Conservation (phyloP, 2,329 filamentous ascomycete genomes). For the Diaporthe eres region DNA sequence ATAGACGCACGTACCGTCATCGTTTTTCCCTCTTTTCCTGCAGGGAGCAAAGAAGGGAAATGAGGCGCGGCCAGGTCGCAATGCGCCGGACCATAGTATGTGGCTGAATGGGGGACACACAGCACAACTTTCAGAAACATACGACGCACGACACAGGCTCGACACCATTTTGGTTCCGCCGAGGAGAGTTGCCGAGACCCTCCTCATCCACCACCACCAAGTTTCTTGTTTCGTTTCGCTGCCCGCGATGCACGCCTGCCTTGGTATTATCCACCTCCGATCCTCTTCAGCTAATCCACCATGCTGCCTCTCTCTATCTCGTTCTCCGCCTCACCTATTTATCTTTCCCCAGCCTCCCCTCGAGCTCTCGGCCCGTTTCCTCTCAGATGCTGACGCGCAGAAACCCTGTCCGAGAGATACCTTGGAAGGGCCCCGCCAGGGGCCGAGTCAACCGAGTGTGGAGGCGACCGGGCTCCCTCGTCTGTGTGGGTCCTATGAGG, state of each 20-base stretch:
- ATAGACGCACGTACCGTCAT: conserved; percentile 21
- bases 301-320: neutral
- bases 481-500: neutral
- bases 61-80: neutral
- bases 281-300: neutral
- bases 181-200: conserved; percentile 6
- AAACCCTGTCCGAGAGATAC: neutral
- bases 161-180: neutral
- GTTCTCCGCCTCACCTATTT: neutral
- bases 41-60: neutral
- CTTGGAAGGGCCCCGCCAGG: neutral
- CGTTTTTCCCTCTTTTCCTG: neutral
- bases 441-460: conserved; percentile 10
- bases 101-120: neutral
- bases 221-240: neutral
- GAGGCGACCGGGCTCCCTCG: conserved; percentile 9
- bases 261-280: neutral
- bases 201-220: neutral
- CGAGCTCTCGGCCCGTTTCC: neutral
- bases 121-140: neutral
- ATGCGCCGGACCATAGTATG: neutral
- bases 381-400: conserved; percentile 3
- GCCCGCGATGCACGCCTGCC: neutral
- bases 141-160: neutral
- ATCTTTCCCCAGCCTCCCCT: neutral